Base-by-base conservation (phyloP, 805 yeast genomes). In the Hyphopichia homilentoma region DNA sequence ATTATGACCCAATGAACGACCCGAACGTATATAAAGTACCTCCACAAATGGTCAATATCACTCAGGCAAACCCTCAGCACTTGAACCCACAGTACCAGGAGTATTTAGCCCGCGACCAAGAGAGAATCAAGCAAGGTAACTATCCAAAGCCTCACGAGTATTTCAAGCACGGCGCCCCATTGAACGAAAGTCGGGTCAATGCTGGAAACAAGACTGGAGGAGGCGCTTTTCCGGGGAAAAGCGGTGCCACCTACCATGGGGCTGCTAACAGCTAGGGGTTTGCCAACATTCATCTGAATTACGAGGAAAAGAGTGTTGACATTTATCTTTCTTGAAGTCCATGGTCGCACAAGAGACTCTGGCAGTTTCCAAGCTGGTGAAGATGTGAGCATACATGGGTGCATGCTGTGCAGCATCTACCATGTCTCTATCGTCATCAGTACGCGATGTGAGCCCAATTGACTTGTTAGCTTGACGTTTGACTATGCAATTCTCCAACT, bases 81-180 rank as follows among this genome's bases (percentile, higher is more conserved):
- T 43, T 63, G 22, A 48, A 66, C 21, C 70, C 70, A 0, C 57
- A 61, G 4, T 65, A 61, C 37, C 59, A 45, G 29, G 58, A 61
- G 34, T 65, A 47, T 30, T 48, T 52, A 22, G 41, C 44, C 25
- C 41, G 54, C 12, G 68, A 65, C 22, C 52, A 52, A 33, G 52
- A 59, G 30, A 35, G 68, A 16, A 40, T 51, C 13, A 45, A 51
- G 4, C 43, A 48, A 9, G 70, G 69, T 1, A 52, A 61, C 35
- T 47, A 35, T 17, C 68, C 69, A 3, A 46, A 48, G 32, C 52
- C 49, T 7, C 38, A 54, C 14, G 33, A 26, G 7, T 49, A 45
- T 30, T 39, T 39, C 15, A 50, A 52, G 27, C 50, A 54, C 18
- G 64, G 68, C 2, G 66, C 66, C 4, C 68, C 68, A 6, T 52